Base-by-base conservation (phyloP, 768 basidiomycete genomes). In the Pleurotus platypus region DNA sequence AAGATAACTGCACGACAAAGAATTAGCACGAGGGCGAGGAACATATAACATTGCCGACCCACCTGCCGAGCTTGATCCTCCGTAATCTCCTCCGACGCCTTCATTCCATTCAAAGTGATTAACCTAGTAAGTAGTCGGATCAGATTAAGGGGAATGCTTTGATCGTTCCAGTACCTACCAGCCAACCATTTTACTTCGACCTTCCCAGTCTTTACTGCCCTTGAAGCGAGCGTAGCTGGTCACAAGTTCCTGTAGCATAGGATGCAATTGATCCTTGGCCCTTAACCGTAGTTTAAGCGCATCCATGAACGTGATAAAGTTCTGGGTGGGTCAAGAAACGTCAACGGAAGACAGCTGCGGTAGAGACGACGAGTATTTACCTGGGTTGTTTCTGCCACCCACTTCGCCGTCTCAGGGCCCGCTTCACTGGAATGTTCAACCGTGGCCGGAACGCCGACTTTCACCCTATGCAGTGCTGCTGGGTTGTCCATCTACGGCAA, bases 291-390 rank as follows among this genome's bases (percentile, higher is more conserved):
- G 78, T 66, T 94, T 95, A 24, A 98, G 78, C 1, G 94, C 96
- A 63, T 99, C 97, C 92, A 98, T 97, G 62, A 98, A 95, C 0
- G 96, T 98, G 61, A 99, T 98, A 61, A 98, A 99, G 69, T 87
- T 90, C 94, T 98, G 64, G 1, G 57, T 16, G 45, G 42, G 45
- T 27, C 27, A 15, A n/a, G 49, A 2, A 30, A 35, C 5, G 22
- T 35, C 12, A 50, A 43, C 54, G 9, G 18, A 35, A 27, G 42
- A 43, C 13, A 46, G 2, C 39, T 12, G 20, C n/a, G 46, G 64
- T 26, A 0, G 5, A 5, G 24, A 5, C 5, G 24, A 20, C 20
- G 2, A 20, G 5, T 26, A 26, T 70, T 37, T 20, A 92, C 95
- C 81, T 96, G 92, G 0, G 96, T 98, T 4, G 96, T 98, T 71